Percentiles rank a stretch among this genome's conserved stretches.
Evolutionary conservation across 2,329 filamentous ascomycete genomes (phyloP).

Genomic region (Xylariaceae sp.): DNA sequence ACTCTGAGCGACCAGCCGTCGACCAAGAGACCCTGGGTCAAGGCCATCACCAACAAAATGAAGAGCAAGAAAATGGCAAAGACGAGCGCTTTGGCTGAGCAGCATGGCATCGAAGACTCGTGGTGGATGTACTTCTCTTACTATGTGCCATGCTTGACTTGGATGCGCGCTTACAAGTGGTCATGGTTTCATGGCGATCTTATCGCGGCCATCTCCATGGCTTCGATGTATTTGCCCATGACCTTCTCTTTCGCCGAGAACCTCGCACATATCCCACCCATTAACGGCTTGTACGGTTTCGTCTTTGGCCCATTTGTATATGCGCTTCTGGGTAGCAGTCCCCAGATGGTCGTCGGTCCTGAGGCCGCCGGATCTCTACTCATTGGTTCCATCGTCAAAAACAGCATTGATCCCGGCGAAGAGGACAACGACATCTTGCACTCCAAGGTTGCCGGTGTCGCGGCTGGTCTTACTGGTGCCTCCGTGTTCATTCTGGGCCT

Average conservation of each 20-base stretch:
- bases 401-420: conserved; percentile 64
- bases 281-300: conserved; percentile 91
- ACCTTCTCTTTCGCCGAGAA: conserved; percentile 88
- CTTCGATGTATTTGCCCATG: conserved; percentile 99
- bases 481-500: conserved; percentile 85
- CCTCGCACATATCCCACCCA: conserved; percentile 84
- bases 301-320: conserved; percentile 91
- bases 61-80: conserved; percentile 64
- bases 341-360: conserved; percentile 89
- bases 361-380: conserved; percentile 91
- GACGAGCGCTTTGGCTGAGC: conserved; percentile 65
- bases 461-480: conserved; percentile 79
- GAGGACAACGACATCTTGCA: conserved; percentile 64
- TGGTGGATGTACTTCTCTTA: conserved; percentile 84
- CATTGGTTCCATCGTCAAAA: conserved; percentile 78
- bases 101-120: conserved; percentile 68
- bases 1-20: conserved; percentile 35
- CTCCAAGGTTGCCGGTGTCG: conserved; percentile 78
- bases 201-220: conserved; percentile 84
- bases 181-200: conserved; percentile 81
- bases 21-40: conserved; percentile 41
- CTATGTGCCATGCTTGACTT: conserved; percentile 86
- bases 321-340: conserved; percentile 82
- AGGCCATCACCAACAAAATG: conserved; percentile 47
- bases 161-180: conserved; percentile 82